Evolutionary conservation across 306 rosid genomes (phyloP).

Genomic region (Alnus glutinosa): DNA sequence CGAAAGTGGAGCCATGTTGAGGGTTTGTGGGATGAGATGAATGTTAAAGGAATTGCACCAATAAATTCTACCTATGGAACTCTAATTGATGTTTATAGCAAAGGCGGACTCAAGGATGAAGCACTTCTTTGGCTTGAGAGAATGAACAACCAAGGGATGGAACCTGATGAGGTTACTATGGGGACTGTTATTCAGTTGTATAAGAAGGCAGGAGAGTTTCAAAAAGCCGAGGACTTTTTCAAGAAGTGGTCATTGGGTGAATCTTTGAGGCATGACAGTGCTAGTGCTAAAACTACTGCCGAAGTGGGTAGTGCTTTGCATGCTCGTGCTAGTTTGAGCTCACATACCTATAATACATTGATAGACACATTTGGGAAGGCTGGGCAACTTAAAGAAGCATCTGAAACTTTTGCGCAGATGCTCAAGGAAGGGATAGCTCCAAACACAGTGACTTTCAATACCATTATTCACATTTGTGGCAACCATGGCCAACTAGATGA

Average conservation of each 20-base stretch:
- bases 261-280: conserved; percentile 25
- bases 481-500: conserved; percentile 51
- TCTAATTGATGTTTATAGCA: conserved; percentile 81
- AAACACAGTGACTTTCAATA: conserved; percentile 72
- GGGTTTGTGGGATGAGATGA: conserved; percentile 75
- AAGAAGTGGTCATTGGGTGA: conserved; percentile 63
- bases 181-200: conserved; percentile 86
- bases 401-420: conserved; percentile 66
- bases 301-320: conserved; percentile 22
- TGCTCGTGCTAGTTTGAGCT: conserved; percentile 45
- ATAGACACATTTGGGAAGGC: conserved; percentile 76
- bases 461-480: conserved; percentile 82
- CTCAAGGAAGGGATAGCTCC: conserved; percentile 78
- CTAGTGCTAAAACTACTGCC: conserved; percentile 10
- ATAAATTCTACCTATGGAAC: conserved; percentile 83
- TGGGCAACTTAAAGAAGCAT: conserved; percentile 62
- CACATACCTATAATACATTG: conserved; percentile 62
- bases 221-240: conserved; percentile 78
- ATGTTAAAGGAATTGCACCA: conserved; percentile 53
- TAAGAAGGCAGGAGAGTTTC: conserved; percentile 80
- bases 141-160: conserved; percentile 73
- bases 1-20: conserved; percentile 53
- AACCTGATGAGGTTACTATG: conserved; percentile 94
- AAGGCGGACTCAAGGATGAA: conserved; percentile 70
- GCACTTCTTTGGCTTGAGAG: conserved; percentile 77